Evolutionary conservation across 768 basidiomycete species (phyloP), one percentile per base, ranked within the genome.

Genomic region (Termitomyces eurrhizus): DNA sequence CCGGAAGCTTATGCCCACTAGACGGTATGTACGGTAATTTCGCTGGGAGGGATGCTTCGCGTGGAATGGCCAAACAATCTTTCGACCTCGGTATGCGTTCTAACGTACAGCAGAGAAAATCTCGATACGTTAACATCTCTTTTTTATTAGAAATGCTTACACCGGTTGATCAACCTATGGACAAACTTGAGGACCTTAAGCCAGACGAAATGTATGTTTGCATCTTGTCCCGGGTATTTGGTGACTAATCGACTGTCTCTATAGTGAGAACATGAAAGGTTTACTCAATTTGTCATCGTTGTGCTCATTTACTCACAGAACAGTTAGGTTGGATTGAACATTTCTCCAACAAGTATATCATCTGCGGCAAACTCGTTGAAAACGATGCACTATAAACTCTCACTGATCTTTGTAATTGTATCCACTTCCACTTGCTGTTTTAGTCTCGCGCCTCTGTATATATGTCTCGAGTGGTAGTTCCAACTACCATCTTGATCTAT

Each of bases 1-100:
- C 9, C 33, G 9, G 13, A 46, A 13, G 16, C n/a, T 42, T 24
- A 39, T n/a, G 5, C 4, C 16, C 8, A 52, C n/a, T 29, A 97
- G 96, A 88, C 67, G 96, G 95, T 0, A 93, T 95, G 84, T 98
- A 98, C 69, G 95, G 93, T 35, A 96, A 95, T 74, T 98, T 99
- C 78, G 95, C 97, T 3, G 97, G 96, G 6, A 76, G 95, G 52
- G 96, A 99, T 75, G 96, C 96, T 1, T 95, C 93, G 16, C 79
- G 95, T 41, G 95, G 96, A 5, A 95, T 98, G 92, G 96, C 96
- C 7, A 97, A 95, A 75, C 95, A 98, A 75, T 96, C 94, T 3
- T 98, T 97, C 65, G 95, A 95, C 66, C 35, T 78, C n/a, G 93
- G 95, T 93, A 68, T 56, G 89, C 69, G 2, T 24, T 29, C 14